Evolutionary conservation across 2,329 filamentous ascomycete genomes (phyloP).

Genomic region (Arthrobotrys entomopaga): DNA sequence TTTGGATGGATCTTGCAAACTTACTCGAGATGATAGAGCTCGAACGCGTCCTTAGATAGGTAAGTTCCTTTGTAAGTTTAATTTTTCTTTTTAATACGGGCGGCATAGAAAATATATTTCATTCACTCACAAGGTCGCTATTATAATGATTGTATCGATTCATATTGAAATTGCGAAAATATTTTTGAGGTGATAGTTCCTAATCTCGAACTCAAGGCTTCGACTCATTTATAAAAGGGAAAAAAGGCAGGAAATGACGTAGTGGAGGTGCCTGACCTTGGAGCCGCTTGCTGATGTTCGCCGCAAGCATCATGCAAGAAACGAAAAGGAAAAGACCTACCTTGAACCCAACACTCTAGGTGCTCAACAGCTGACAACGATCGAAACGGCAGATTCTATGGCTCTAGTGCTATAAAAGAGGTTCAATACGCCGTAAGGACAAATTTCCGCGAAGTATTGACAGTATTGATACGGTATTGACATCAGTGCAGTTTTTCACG

Average conservation of each 20-base stretch:
- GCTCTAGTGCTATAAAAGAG: too few species aligned
- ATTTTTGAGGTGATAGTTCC: too few species aligned
- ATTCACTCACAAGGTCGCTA: slow-evolving; percentile 45
- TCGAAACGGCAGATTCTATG: too few species aligned
- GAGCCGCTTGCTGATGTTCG: background rate
- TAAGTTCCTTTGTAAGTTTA: background rate
- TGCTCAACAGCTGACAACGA: too few species aligned
- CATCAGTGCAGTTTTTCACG: too few species aligned
- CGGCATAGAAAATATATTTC: background rate
- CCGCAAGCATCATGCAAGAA: background rate
- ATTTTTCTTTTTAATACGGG: too few species aligned
- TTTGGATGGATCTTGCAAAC: background rate
- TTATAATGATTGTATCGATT: slow-evolving; percentile 50
- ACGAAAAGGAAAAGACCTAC: too few species aligned
- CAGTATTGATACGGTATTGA: too few species aligned
- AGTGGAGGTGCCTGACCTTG: background rate
- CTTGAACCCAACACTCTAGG: too few species aligned
- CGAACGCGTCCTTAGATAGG: slow-evolving; percentile 43
- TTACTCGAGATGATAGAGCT: slow-evolving; percentile 51
- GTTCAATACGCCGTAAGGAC: too few species aligned
- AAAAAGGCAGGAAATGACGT: background rate
- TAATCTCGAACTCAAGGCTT: too few species aligned
- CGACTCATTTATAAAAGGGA: background rate
- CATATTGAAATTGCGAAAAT: slow-evolving; percentile 20
- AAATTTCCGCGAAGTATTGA: too few species aligned